A percentile compares a stretch with the other conserved stretches of the same genome.
Conservation (phyloP, 306 rosid genomes). For the Quercus wislizeni region DNA sequence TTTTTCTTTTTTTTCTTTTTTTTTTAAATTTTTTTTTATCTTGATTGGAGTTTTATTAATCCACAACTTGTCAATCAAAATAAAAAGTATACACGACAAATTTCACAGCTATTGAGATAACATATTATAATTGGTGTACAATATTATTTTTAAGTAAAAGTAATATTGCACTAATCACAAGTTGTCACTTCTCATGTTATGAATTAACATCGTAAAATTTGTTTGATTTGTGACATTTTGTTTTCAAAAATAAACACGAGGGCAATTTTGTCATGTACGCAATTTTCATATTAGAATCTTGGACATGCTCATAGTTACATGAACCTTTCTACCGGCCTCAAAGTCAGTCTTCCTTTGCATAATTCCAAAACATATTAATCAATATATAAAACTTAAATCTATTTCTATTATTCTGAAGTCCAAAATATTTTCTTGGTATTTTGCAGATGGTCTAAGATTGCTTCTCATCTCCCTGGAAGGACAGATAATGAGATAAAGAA, state of each 20-base stretch:
- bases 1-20: background rate
- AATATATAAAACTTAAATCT: background rate
- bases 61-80: too few relatives aligned
- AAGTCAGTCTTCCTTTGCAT: constrained; percentile 23
- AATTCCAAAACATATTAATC: background rate
- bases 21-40: background rate
- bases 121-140: too few relatives aligned
- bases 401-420: background rate
- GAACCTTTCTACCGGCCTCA: constrained; percentile 16
- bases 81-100: too few relatives aligned
- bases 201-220: too few relatives aligned
- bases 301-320: constrained; percentile 14
- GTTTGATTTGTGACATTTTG: too few relatives aligned
- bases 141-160: too few relatives aligned
- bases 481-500: constrained; percentile 79
- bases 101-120: too few relatives aligned
- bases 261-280: constrained; percentile 21
- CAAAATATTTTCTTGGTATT: background rate
- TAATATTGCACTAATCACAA: too few relatives aligned
- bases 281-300: constrained; percentile 7
- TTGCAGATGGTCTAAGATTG: constrained; percentile 76
- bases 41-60: background rate
- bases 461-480: constrained; percentile 80
- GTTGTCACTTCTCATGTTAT: too few relatives aligned
- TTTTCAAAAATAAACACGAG: background rate